Percentiles rank a stretch among this genome's conserved stretches.
phyloP scores from a whole-genome alignment of 2,329 filamentous ascomycete genomes.

The Neocatenulostroma microsporum region DNA sequence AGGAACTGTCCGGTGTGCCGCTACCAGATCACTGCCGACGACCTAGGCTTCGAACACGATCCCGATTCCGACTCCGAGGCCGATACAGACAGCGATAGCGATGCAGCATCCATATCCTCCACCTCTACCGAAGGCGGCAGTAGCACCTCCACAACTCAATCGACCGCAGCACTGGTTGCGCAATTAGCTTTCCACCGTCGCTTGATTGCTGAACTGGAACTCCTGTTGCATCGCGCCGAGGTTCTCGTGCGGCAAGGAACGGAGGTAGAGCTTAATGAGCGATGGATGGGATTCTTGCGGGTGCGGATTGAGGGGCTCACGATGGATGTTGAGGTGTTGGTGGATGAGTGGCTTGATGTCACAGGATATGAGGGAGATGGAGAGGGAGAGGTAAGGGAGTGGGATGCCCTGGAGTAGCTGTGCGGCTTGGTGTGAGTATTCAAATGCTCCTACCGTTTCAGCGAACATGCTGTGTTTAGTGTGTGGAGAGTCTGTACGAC shows the following conservation, averaged over 20 bases:
- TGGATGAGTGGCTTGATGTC: neutral
- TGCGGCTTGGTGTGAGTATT: too few species aligned
- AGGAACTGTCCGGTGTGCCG: conserved; percentile 5
- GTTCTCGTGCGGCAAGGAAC: neutral
- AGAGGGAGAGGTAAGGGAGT: too few species aligned
- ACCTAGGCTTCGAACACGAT: neutral
- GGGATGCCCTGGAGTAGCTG: too few species aligned
- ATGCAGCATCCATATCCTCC: neutral
- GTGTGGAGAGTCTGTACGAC: too few species aligned
- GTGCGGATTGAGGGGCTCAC: neutral
- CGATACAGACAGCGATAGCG: neutral
- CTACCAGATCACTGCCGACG: neutral
- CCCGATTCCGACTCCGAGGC: neutral
- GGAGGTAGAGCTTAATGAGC: conserved; percentile 3
- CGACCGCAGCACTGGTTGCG: neutral
- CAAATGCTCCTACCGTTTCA: too few species aligned
- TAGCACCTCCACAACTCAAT: neutral
- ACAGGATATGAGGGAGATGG: too few species aligned
- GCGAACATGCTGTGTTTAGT: too few species aligned
- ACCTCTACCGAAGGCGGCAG: neutral
- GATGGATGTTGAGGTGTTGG: neutral
- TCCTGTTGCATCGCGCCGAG: neutral
- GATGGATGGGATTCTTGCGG: conserved; percentile 2
- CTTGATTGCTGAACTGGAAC: conserved; percentile 1
- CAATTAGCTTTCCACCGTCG: conserved; percentile 3